These are phyloP conservation scores for Metarhizium brunneum DNA, from an alignment of 2,329 filamentous ascomycete species.

Conservation along the genomic window DNA sequence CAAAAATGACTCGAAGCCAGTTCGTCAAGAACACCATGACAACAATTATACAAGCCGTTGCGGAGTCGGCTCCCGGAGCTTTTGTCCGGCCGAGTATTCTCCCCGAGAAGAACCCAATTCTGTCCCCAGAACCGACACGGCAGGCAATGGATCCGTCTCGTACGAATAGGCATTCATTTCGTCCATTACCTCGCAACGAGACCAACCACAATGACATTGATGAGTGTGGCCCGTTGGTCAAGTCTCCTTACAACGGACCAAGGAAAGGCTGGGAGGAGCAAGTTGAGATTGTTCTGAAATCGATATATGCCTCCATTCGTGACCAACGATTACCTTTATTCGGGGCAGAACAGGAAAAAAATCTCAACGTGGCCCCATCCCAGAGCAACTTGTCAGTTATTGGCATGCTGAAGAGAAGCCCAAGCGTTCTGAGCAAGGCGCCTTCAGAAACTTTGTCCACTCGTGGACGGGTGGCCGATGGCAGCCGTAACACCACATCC, in stretches of 20 bases:
- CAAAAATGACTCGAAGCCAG: constrained; percentile 90
- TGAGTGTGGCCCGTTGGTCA: constrained; percentile 68
- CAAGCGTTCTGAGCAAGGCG: constrained; percentile 86
- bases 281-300: constrained; percentile 82
- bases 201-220: constrained; percentile 36
- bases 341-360: constrained; percentile 49
- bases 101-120: constrained; percentile 29
- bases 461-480: constrained; percentile 62
- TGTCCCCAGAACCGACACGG: constrained; percentile 23
- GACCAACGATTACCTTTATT: constrained; percentile 81
- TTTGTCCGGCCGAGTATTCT: constrained; percentile 52
- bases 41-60: constrained; percentile 69
- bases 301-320: constrained; percentile 84
- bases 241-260: constrained; percentile 63
- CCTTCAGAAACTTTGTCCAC: constrained; percentile 71
- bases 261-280: constrained; percentile 79
- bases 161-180: constrained; percentile 38
- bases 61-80: constrained; percentile 60
- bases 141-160: constrained; percentile 28
- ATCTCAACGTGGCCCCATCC: constrained; percentile 26
- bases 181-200: constrained; percentile 37
- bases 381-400: constrained; percentile 64
- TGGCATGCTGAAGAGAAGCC: constrained; percentile 70
- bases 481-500: constrained; percentile 41
- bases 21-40: constrained; percentile 96